phyloP scores from a whole-genome alignment of 495 filamentous ascomycete genomes.

The Hypoxylon perforatum region DNA sequence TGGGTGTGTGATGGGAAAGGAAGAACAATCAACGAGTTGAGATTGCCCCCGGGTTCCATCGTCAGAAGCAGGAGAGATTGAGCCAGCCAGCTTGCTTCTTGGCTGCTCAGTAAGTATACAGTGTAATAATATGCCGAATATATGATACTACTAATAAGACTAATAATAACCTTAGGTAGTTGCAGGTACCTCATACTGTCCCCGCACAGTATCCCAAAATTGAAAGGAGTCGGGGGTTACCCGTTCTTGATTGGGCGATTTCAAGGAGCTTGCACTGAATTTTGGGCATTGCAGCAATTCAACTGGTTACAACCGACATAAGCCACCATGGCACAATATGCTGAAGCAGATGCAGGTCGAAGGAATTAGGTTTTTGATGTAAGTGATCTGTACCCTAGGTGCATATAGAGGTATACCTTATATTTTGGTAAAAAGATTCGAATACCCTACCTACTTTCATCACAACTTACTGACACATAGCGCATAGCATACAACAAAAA shows the following conservation, averaged over 20 bases:
- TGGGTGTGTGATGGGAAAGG: constrained; percentile 18
- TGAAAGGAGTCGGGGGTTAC: constrained; percentile 22
- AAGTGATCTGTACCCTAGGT: too few species aligned
- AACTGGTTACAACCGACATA: neutral
- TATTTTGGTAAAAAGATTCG: too few species aligned
- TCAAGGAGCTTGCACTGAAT: constrained; percentile 19
- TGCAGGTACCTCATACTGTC: constrained; percentile 14
- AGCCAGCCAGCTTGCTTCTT: constrained; percentile 32
- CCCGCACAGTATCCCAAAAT: constrained; percentile 31
- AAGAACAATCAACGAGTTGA: constrained; percentile 26
- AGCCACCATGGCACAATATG: too few species aligned
- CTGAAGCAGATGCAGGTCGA: too few species aligned
- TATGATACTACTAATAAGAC: constrained; percentile 18
- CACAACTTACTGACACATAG: too few species aligned
- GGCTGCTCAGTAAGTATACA: constrained; percentile 19
- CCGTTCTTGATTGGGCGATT: constrained; percentile 16
- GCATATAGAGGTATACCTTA: too few species aligned
- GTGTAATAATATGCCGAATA: constrained; percentile 12
- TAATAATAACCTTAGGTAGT: constrained; percentile 8
- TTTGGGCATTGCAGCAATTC: neutral
- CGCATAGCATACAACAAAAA: too few species aligned
- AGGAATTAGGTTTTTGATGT: too few species aligned
- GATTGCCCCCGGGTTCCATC: constrained; percentile 26
- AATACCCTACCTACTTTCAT: too few species aligned
- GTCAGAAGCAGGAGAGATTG: constrained; percentile 26